Evolutionary conservation across 2,329 filamentous ascomycete species (phyloP).

Genomic region (Verticillium alfalfae): DNA sequence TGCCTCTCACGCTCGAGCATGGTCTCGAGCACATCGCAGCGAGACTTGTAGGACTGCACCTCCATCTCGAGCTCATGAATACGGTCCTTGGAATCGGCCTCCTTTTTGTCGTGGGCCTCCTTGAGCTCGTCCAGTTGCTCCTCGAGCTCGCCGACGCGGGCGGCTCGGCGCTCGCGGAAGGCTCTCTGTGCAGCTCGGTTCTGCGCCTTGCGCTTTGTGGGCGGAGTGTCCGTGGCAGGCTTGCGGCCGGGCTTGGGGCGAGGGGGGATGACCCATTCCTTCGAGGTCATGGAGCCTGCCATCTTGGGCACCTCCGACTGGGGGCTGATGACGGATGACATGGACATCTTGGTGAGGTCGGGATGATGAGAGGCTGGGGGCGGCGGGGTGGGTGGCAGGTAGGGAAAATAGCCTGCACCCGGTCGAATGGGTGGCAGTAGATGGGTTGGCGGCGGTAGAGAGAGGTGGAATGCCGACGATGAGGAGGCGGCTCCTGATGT

Average conservation of each 20-base stretch:
- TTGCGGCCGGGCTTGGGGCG: slow-evolving; percentile 88
- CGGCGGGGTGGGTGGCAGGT: slow-evolving; percentile 22
- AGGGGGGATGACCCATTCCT: slow-evolving; percentile 81
- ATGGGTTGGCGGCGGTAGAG: slow-evolving; percentile 1
- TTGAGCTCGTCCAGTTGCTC: slow-evolving; percentile 59
- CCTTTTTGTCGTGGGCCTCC: slow-evolving; percentile 49
- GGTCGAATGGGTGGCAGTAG: slow-evolving; percentile 11
- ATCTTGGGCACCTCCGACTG: slow-evolving; percentile 38
- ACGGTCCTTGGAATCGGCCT: slow-evolving; percentile 52
- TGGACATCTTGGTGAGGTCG: slow-evolving; percentile 34
- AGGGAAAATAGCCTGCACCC: slow-evolving; percentile 7
- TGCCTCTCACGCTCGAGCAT: slow-evolving; percentile 55
- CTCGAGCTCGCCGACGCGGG: slow-evolving; percentile 73
- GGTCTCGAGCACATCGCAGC: slow-evolving; percentile 58
- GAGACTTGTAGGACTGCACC: slow-evolving; percentile 58
- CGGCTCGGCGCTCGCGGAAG: slow-evolving; percentile 81
- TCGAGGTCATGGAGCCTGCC: slow-evolving; percentile 59
- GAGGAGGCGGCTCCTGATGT: not conserved
- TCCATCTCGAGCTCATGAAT: slow-evolving; percentile 58
- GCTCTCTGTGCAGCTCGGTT: slow-evolving; percentile 88
- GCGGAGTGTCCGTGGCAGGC: slow-evolving; percentile 86
- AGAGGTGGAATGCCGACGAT: slow-evolving; percentile 8
- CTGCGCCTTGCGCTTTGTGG: slow-evolving; percentile 89
- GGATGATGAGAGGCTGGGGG: slow-evolving; percentile 13
- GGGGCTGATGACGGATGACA: slow-evolving; percentile 41